Base-by-base conservation (phyloP, 23 red algal species). In the Gracilaria caudata region DNA sequence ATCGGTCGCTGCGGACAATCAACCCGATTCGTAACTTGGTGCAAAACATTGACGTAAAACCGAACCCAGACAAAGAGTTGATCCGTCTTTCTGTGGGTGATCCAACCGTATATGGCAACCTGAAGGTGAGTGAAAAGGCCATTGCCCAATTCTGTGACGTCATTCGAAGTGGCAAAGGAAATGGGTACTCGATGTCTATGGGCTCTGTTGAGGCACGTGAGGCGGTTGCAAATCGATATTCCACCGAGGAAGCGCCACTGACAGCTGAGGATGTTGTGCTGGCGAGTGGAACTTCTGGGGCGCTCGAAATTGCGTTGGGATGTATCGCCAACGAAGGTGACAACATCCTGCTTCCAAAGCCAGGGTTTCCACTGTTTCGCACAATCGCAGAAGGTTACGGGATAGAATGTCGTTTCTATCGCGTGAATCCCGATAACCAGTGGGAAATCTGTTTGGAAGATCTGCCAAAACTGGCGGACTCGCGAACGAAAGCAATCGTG, bases 11-110 rank as follows among this genome's bases (percentile, higher is more conserved):
- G 28, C 71, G 82, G 29, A 99, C 97, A 17, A 72, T 93, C 40
- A 99, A 99, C 70, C 97, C 97, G n/a, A 99, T 99, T 47, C 92
- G 97, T 63, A 78, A 95, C 34, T 81, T 99, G 13, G 93, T 99
- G 47, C 97, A 99, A 68, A 84, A 86, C 45, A 92, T 94, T 74
- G 58, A 77, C 17, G 87, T 85, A 28, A 80, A 80, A 64, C 97
- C 97, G 3, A 96, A 99, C 89, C 89, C 97, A 16, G 68, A 85
- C 33, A 91, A 92, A 37, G 41, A 81, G 12, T 32, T 95, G 63
- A 95, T 99, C 60, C 55, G 86, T 37, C 87, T 99, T 10, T 95
- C 93, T 13, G 74, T 96, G 0, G 97, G 97, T 0, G 97, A 99
- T 66, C 97, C 97, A n/a, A 93, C 93, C 20, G 94, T 84, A 44